Conservation (phyloP, 108 stramenopile species). For the Skeletonema menzelii region DNA sequence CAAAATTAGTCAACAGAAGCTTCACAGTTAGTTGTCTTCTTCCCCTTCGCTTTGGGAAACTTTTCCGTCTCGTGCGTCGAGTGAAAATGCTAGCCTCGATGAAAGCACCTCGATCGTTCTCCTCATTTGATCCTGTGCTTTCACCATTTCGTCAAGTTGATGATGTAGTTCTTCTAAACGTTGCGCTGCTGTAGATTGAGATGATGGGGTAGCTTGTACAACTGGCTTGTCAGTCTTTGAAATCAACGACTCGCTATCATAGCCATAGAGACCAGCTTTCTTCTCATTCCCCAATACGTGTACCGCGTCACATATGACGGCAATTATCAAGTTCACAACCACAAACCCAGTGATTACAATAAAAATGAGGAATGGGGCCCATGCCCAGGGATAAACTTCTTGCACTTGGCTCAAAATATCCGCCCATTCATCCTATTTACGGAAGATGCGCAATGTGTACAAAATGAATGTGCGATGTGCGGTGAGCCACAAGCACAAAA, state of each 20-base stretch:
- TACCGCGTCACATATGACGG: constrained; percentile 82
- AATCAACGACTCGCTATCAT: constrained; percentile 10
- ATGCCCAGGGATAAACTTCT: constrained; percentile 57
- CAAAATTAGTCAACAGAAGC: too few relatives aligned
- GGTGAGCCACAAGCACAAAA: neutral
- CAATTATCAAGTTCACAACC: constrained; percentile 79
- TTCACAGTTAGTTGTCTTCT: neutral
- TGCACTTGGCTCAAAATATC: constrained; percentile 46
- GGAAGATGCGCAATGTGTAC: constrained; percentile 36
- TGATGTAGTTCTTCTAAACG: constrained; percentile 9
- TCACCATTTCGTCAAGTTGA: constrained; percentile 18
- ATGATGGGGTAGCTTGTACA: neutral
- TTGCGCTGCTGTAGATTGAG: constrained; percentile 1
- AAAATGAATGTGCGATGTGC: neutral
- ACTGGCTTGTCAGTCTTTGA: neutral
- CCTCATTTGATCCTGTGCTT: constrained; percentile 20
- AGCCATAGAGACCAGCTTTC: constrained; percentile 57
- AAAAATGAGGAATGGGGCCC: constrained; percentile 63
- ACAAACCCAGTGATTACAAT: constrained; percentile 78
- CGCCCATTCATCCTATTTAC: constrained; percentile 67
- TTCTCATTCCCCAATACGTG: constrained; percentile 50
- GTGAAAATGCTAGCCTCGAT: neutral
- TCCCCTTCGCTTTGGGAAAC: neutral
- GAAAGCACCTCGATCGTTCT: constrained; percentile 2
- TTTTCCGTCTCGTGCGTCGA: neutral